phyloP scores from a whole-genome alignment of 306 rosid genomes.

The Vigna nakashimae region DNA sequence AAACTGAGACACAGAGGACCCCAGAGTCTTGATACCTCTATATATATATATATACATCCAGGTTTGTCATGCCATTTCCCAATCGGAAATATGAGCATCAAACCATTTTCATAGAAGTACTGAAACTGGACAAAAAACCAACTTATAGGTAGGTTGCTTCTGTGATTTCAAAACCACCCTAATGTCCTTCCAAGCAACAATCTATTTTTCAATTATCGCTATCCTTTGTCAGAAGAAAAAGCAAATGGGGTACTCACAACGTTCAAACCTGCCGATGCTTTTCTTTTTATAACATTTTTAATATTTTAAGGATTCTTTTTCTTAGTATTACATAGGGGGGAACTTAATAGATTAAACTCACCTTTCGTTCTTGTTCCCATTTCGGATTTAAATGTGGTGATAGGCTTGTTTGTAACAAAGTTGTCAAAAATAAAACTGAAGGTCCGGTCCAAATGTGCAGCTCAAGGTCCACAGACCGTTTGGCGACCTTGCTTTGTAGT shows the following conservation, averaged over 20 bases:
- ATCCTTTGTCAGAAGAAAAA: slow-evolving; percentile 35
- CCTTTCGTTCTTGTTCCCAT: too few relatives aligned
- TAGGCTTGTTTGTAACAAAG: background rate
- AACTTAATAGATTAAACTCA: too few relatives aligned
- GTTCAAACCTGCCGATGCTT: background rate
- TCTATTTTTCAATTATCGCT: slow-evolving; percentile 31
- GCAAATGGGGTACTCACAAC: background rate
- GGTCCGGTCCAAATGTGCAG: background rate
- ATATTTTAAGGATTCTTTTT: background rate
- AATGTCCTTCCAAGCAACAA: slow-evolving; percentile 23
- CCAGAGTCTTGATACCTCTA: slow-evolving; percentile 42
- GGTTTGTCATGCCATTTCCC: slow-evolving; percentile 31
- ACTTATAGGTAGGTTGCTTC: slow-evolving; percentile 31
- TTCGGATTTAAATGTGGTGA: too few relatives aligned
- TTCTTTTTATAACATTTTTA: background rate
- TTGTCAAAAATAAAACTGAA: background rate
- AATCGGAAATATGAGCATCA: slow-evolving; percentile 24
- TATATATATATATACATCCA: slow-evolving; percentile 36
- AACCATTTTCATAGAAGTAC: slow-evolving; percentile 31
- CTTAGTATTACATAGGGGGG: too few relatives aligned
- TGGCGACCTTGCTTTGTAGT: background rate
- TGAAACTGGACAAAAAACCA: slow-evolving; percentile 40
- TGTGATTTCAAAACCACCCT: background rate
- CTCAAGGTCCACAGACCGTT: background rate
- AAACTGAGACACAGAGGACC: slow-evolving; percentile 39